Base-by-base conservation (phyloP, 2,329 filamentous ascomycete genomes). In the Raffaelea arxii region DNA sequence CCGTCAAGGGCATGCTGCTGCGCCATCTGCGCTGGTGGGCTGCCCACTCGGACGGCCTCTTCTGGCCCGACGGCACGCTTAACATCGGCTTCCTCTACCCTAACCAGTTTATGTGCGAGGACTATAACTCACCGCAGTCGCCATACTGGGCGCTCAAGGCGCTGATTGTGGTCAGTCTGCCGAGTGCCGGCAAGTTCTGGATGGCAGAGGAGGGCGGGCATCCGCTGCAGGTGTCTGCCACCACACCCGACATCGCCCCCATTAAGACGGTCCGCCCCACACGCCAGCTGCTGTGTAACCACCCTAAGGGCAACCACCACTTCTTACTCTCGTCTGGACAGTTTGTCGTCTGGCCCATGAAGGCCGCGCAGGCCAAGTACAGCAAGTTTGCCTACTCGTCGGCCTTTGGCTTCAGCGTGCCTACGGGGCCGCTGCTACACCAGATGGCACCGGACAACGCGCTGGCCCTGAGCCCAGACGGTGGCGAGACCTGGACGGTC, bases 111-210 rank as follows among this genome's bases (percentile, higher is more conserved):
- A 66, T 77, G 65, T 62, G 63, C 30, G 74, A 78, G 54, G 70
- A 75, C 51, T 77, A 78, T 56, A 77, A 77, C 53, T 77, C 74
- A 2, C 72, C 74, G 0, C 74, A 77, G 49, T 77, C 72, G 0
- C 62, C 66, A 0, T 78, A 77, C 53, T 77, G 74, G 74, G 68
- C 65, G 7, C 56, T 77, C 21, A 77, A 77, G 47, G 66, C 68
- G 0, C 65, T 77, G 3, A 58, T 74, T 1, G 64, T 63, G 0
- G 55, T 74, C 0, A 62, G 59, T 0, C 47, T 77, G 0, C 49
- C 59, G 0, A 49, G 54, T 2, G 50, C 56, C 0, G 60, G 73
- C 41, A 54, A 59, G 0, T 77, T 78, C 46, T 78, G 74, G 74
- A 55, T 53, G 0, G 54, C 58, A 0, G 48, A 66, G 3, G 68